These are phyloP conservation scores for Hymenoscyphus albidus DNA, from an alignment of 2,329 filamentous ascomycete genomes.

Conservation along the genomic window DNA sequence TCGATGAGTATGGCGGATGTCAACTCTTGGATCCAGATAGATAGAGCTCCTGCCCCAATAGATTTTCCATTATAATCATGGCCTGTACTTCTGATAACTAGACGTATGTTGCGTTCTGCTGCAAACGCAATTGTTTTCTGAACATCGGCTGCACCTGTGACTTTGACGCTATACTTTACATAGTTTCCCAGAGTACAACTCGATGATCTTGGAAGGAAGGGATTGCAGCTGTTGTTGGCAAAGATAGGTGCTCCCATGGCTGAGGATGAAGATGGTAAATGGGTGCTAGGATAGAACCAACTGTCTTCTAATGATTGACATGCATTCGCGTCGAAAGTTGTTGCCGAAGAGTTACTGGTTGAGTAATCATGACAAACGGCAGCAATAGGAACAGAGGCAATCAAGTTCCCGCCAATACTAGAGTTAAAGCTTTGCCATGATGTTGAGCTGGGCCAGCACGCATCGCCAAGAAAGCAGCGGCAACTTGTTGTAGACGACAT, in stretches of 20 bases:
- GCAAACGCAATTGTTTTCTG: slow-evolving; percentile 37
- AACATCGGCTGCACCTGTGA: slow-evolving; percentile 18
- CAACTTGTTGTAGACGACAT: slow-evolving; percentile 1
- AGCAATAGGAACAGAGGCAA: slow-evolving; percentile 31
- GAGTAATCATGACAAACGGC: slow-evolving; percentile 23
- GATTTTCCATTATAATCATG: slow-evolving; percentile 56
- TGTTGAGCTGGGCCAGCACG: slow-evolving; percentile 44
- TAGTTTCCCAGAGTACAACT: slow-evolving; percentile 31
- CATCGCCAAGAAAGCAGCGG: slow-evolving; percentile 14
- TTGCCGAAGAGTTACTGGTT: neutral
- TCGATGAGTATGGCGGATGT: slow-evolving; percentile 40
- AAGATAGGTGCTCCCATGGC: slow-evolving; percentile 38
- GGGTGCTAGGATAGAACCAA: slow-evolving; percentile 30
- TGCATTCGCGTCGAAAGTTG: slow-evolving; percentile 20
- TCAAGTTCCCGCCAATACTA: slow-evolving; percentile 41
- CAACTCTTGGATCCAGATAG: slow-evolving; percentile 53
- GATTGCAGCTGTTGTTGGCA: slow-evolving; percentile 33
- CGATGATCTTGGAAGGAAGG: slow-evolving; percentile 35
- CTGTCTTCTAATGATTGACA: slow-evolving; percentile 25
- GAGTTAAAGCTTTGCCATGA: slow-evolving; percentile 46
- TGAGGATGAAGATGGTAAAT: slow-evolving; percentile 22
- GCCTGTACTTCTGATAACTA: slow-evolving; percentile 51
- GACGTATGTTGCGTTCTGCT: slow-evolving; percentile 36
- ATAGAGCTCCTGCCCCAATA: slow-evolving; percentile 54
- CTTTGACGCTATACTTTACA: slow-evolving; percentile 27